Conservation (phyloP, 2,329 filamentous ascomycete species). For the Cryphonectria carpinicola region DNA sequence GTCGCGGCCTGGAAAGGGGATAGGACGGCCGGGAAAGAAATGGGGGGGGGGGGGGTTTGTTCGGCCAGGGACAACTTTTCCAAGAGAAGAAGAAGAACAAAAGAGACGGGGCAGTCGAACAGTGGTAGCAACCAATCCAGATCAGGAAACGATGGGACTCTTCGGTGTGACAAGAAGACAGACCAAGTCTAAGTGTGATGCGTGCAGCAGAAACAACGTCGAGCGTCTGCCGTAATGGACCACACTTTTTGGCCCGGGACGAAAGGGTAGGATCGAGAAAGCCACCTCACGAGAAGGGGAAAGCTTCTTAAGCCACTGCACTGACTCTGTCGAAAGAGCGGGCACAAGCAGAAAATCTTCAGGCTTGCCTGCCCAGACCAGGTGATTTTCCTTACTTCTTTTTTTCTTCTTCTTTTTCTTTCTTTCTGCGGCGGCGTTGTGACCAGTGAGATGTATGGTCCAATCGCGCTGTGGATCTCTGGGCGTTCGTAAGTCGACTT, state of each 20-base stretch:
- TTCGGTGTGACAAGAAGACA: neutral
- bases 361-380: neutral
- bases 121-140: neutral
- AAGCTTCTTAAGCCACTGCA: constrained; percentile 7
- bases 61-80: neutral
- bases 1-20: neutral
- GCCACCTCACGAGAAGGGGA: neutral
- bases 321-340: constrained; percentile 1
- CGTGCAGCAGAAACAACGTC: constrained; percentile 6
- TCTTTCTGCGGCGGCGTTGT: neutral
- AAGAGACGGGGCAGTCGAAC: constrained; percentile 4
- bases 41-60: neutral
- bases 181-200: constrained; percentile 3
- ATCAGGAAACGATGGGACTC: constrained; percentile 1
- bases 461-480: neutral
- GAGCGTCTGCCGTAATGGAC: neutral
- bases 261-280: constrained; percentile 9
- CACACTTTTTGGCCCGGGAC: neutral
- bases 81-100: neutral
- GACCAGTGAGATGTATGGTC: neutral
- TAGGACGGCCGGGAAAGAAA: neutral
- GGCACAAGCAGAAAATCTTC: neutral
- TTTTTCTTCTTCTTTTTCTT: neutral
- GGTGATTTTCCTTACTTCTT: neutral
- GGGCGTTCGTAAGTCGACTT: neutral